Evolutionary conservation across 371 early-diverging fungal species (phyloP), one percentile per base, ranked within the genome.

Genomic region (Mucor saturninus): DNA sequence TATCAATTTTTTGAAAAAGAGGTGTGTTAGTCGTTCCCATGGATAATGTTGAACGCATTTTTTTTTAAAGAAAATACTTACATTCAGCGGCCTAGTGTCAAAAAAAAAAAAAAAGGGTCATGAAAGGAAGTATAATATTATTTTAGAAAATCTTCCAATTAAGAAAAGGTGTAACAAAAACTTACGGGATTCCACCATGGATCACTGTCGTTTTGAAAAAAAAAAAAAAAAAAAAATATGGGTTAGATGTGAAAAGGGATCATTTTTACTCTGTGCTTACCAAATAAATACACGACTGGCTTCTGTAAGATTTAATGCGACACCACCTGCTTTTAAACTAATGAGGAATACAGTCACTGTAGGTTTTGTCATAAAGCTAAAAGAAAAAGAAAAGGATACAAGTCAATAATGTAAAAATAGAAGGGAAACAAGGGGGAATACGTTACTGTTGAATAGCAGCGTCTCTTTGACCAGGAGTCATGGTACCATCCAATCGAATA

Each of bases 291-390:
- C 97, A 21, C 90, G 83, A 65, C 91, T 92, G 1, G 99, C 99
- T 65, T 95, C 96, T 1, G 96, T 96, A 51, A 98, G 76, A 70
- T 98, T 98, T 43, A 98, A 78, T 1, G 97, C 99, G 6, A 98
- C 93, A 52, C 98, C 98, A 32, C 98, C 99, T n/a, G 98, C 98
- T 66, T 93, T 93, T 11, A 97, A 74, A 57, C 92, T 91, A 53
- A 96, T 91, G 40, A 97, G 76, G 67, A 97, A 96, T 29, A 96
- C 93, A 0, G 95, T 96, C 53, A 88, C 84, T 29, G 85, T 82
- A 5, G 95, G 92, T 13, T 93, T 90, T 14, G 85, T 90, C 81
- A 89, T 90, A 67, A 97, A 97, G 48, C 84, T 81, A 45, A 69
- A 56, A 82, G 7, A 38, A 28, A 46, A 31, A 8, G 45, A 31